Evolutionary conservation across 1,284 basidiomycete species (phyloP).

Genomic region (Cryptococcus sp.): DNA sequence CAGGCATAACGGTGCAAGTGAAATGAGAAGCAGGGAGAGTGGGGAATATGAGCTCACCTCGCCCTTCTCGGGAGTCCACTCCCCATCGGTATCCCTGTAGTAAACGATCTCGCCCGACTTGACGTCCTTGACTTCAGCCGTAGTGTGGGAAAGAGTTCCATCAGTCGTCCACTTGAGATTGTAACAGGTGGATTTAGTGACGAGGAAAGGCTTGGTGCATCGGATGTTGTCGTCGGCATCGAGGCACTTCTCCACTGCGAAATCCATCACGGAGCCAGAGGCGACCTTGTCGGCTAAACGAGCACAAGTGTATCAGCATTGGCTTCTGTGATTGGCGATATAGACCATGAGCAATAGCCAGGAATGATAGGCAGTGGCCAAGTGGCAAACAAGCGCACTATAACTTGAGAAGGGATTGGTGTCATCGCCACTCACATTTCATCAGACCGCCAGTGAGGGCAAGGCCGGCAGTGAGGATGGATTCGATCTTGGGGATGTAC

Average conservation of each 20-base stretch:
- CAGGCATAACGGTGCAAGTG: too few species aligned
- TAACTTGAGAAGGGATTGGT: too few species aligned
- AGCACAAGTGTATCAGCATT: neutral
- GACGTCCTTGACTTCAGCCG: constrained; percentile 50
- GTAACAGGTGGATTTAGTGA: constrained; percentile 48
- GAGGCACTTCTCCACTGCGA: constrained; percentile 48
- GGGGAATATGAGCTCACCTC: too few species aligned
- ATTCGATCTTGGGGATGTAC: constrained; percentile 48
- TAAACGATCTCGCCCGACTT: constrained; percentile 47
- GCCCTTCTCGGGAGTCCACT: constrained; percentile 50
- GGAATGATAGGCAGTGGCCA: neutral
- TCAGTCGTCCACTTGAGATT: constrained; percentile 50
- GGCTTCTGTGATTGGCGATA: neutral
- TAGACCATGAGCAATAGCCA: neutral
- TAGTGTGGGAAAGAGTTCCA: constrained; percentile 50
- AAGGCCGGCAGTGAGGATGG: constrained; percentile 38
- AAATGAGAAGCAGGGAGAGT: too few species aligned
- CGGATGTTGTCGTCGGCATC: constrained; percentile 44
- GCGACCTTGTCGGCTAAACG: constrained; percentile 26
- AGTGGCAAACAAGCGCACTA: neutral
- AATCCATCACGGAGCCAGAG: constrained; percentile 45
- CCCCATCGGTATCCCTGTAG: constrained; percentile 51
- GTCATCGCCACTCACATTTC: constrained; percentile 29
- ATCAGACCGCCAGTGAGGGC: constrained; percentile 31
- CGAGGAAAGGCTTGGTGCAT: constrained; percentile 51